Percentiles rank a stretch among this genome's conserved stretches.
These are phyloP conservation scores for Venturia carpophila DNA, from an alignment of 2,329 filamentous ascomycete genomes.

Conservation along the genomic window DNA sequence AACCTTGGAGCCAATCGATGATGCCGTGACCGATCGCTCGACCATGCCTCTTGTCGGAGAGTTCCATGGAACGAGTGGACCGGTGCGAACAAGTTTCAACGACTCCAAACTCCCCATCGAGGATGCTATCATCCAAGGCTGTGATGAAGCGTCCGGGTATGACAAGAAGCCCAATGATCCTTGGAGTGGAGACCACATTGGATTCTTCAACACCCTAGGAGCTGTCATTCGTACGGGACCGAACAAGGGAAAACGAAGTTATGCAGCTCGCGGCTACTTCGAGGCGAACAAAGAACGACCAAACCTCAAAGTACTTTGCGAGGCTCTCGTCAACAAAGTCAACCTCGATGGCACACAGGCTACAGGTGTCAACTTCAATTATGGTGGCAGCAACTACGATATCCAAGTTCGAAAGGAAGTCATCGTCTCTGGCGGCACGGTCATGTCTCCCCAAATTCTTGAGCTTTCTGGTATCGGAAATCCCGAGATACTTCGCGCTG, in stretches of 20 bases:
- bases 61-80: slow-evolving; percentile 30
- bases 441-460: slow-evolving; percentile 16
- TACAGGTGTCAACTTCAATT: slow-evolving; percentile 13
- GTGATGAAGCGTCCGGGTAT: slow-evolving; percentile 25
- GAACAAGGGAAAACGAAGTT: slow-evolving; percentile 8
- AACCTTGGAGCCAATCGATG: slow-evolving; percentile 29
- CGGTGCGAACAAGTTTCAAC: slow-evolving; percentile 32
- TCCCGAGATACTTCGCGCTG: neutral
- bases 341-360: slow-evolving; percentile 35
- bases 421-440: slow-evolving; percentile 17
- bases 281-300: neutral
- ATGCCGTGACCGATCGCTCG: slow-evolving; percentile 24
- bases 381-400: neutral
- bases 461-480: slow-evolving; percentile 18
- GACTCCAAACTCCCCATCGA: slow-evolving; percentile 23
- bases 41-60: slow-evolving; percentile 28
- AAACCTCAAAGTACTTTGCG: slow-evolving; percentile 38
- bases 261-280: slow-evolving; percentile 9
- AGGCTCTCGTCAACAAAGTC: slow-evolving; percentile 41
- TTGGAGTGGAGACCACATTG: slow-evolving; percentile 32
- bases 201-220: slow-evolving; percentile 29
- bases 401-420: slow-evolving; percentile 12
- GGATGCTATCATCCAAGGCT: slow-evolving; percentile 25
- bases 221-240: slow-evolving; percentile 22
- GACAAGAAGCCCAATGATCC: slow-evolving; percentile 30